Evolutionary conservation across 148 eudicot species (phyloP).

Genomic region (Dianthus caryophyllus): DNA sequence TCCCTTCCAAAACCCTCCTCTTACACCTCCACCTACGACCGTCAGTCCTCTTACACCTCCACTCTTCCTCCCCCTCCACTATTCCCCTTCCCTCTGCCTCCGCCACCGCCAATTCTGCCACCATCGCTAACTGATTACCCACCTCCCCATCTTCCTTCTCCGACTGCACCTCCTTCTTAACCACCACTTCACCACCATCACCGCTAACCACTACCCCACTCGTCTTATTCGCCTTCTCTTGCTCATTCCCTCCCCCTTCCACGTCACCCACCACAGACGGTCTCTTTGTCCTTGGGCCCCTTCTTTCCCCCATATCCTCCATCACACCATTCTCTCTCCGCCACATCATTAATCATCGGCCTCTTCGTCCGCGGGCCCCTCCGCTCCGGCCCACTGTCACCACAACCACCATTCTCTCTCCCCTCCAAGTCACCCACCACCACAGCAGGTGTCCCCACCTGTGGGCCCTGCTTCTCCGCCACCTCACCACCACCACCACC

Average conservation of each 20-base stretch:
- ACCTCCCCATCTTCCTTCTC: constrained; percentile 11
- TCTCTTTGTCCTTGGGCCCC: not conserved
- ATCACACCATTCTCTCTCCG: not conserved
- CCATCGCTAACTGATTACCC: constrained; percentile 6
- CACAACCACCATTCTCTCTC: not conserved
- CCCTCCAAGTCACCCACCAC: not conserved
- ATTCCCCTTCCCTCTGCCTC: constrained; percentile 12
- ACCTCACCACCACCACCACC: not conserved
- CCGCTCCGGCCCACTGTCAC: not conserved
- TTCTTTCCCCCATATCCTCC: not conserved
- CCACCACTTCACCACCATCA: constrained; percentile 1
- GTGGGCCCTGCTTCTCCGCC: not conserved
- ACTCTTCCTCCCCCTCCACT: constrained; percentile 36
- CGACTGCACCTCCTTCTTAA: constrained; percentile 13
- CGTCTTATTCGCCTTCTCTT: not conserved
- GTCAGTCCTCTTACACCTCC: constrained; percentile 76
- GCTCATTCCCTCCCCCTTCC: not conserved
- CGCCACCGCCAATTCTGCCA: constrained; percentile 8
- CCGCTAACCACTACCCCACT: not conserved
- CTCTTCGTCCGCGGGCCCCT: constrained; percentile 4
- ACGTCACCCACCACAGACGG: constrained; percentile 6
- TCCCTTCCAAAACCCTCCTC: constrained; percentile 52
- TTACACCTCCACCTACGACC: constrained; percentile 90
- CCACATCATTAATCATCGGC: not conserved
- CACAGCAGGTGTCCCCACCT: not conserved